Conservation (phyloP, 2,329 filamentous ascomycete species). For the Diplodia intermedia region DNA sequence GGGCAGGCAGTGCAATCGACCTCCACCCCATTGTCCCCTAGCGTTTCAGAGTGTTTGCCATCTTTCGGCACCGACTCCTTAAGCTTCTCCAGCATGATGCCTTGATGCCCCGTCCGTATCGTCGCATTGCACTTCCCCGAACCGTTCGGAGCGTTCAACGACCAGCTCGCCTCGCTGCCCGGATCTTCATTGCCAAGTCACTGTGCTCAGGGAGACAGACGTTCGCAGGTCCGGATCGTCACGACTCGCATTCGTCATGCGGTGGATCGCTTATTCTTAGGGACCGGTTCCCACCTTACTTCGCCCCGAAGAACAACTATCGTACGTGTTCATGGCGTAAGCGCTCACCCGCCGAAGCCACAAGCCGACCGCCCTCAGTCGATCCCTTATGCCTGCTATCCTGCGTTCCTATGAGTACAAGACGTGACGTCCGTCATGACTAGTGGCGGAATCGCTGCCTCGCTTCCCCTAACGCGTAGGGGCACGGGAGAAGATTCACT, state of each 20-base stretch:
- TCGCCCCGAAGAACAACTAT: slow-evolving; percentile 14
- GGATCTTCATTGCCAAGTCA: slow-evolving; percentile 22
- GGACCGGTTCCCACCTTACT: slow-evolving; percentile 14
- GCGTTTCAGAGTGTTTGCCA: slow-evolving; percentile 8
- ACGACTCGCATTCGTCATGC: slow-evolving; percentile 28
- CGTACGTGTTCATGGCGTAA: slow-evolving; percentile 25
- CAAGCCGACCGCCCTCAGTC: neutral
- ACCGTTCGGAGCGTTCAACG: slow-evolving; percentile 15
- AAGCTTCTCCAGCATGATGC: slow-evolving; percentile 13
- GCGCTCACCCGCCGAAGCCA: slow-evolving; percentile 8
- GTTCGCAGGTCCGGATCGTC: slow-evolving; percentile 4
- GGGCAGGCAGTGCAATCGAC: neutral
- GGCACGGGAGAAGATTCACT: neutral
- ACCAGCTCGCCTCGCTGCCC: slow-evolving; percentile 3
- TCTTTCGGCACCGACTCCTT: slow-evolving; percentile 13
- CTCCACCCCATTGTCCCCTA: neutral
- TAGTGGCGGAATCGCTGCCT: neutral
- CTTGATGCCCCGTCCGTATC: slow-evolving; percentile 9
- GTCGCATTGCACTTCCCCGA: slow-evolving; percentile 16
- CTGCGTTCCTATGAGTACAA: neutral
- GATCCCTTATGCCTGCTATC: slow-evolving; percentile 6
- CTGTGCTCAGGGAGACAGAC: neutral
- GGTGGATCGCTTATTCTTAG: slow-evolving; percentile 25
- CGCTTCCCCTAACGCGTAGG: neutral
- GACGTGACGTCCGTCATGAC: neutral